Evolutionary conservation across 495 filamentous ascomycete species (phyloP).

Genomic region (Talaromyces stipitatus): DNA sequence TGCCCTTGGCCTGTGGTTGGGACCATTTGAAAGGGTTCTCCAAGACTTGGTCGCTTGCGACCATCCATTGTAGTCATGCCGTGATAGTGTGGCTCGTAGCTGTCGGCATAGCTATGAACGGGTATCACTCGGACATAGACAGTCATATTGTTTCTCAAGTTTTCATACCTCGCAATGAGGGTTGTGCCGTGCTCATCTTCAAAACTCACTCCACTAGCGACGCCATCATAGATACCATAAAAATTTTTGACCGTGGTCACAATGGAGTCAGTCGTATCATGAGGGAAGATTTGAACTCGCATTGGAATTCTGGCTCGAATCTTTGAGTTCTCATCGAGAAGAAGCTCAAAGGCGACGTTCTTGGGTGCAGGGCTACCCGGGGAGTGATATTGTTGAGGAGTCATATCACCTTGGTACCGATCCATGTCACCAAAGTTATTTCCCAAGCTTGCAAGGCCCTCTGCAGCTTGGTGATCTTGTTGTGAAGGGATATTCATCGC

Average conservation of each 20-base stretch:
- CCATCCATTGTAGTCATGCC: slow-evolving; percentile 30
- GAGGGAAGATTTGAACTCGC: slow-evolving; percentile 82
- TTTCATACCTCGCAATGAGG: slow-evolving; percentile 92
- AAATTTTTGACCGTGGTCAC: slow-evolving; percentile 96
- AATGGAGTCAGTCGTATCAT: slow-evolving; percentile 94
- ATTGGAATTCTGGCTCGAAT: slow-evolving; percentile 76
- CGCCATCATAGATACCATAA: slow-evolving; percentile 79
- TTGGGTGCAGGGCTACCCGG: slow-evolving; percentile 56
- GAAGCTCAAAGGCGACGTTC: slow-evolving; percentile 77
- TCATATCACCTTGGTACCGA: slow-evolving; percentile 14
- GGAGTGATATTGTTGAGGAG: slow-evolving; percentile 33
- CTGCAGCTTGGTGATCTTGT: slow-evolving; percentile 8
- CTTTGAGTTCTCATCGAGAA: slow-evolving; percentile 65
- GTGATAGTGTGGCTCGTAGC: slow-evolving; percentile 35
- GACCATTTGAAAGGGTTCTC: slow-evolving; percentile 51
- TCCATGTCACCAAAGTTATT: slow-evolving; percentile 7
- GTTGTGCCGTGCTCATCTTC: slow-evolving; percentile 80
- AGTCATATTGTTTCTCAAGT: slow-evolving; percentile 79
- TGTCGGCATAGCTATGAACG: slow-evolving; percentile 40
- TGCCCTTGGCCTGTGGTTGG: slow-evolving; percentile 41
- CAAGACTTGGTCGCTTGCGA: slow-evolving; percentile 42
- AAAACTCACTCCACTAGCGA: slow-evolving; percentile 75
- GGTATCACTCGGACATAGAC: slow-evolving; percentile 80
- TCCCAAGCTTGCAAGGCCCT: slow-evolving; percentile 5
- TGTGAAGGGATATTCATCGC: background rate